Evolutionary conservation across 257 asterid species (phyloP), one percentile per base, ranked within the genome.

Genomic region (Ehretia macrophylla): DNA sequence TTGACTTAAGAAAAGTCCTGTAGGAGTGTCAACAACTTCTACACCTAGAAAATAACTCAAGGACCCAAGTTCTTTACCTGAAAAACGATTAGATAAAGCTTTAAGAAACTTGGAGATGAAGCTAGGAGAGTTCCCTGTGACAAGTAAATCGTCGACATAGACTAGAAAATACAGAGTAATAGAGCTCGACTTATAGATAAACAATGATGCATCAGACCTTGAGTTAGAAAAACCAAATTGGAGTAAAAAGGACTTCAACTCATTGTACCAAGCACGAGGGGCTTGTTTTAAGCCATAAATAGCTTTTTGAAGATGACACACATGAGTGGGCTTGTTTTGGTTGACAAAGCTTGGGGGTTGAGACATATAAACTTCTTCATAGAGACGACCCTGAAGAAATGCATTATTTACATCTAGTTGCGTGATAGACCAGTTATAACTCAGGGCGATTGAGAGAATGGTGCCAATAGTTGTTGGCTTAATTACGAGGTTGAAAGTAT

Each of bases 241-340:
- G 0, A 55, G 1, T 1, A 60, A 39, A 60, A 45, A n/a, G n/a
- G n/a, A n/a, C n/a, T n/a, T n/a, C n/a, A n/a, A n/a, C n/a, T n/a
- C n/a, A n/a, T n/a, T n/a, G 19, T 56, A 55, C 58, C 38, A 64
- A 22, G 55, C 62, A 1, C 14, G 12, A 3, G 39, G 69, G 11
- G 49, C 56, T 4, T 64, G 62, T 23, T 55, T 64, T 8, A 64
- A 44, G 42, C 23, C 56, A 55, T 56, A 64, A 12, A 64, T 20
- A 8, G 56, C 32, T 8, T 19, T 55, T 5, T 22, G 4, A 0
- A 64, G 8, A 6, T 55, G 38, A 8, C 56, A 55, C 0, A 55
- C 35, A 32, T 27, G 17, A 13, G 18, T 1, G 39, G 48, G 16
- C 0, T 0, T n/a, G 8, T 46, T n/a, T 14, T 10, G 46, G 32